These are phyloP conservation scores for Penicillium lividum DNA, from an alignment of 495 filamentous ascomycete species.

Conservation along the genomic window DNA sequence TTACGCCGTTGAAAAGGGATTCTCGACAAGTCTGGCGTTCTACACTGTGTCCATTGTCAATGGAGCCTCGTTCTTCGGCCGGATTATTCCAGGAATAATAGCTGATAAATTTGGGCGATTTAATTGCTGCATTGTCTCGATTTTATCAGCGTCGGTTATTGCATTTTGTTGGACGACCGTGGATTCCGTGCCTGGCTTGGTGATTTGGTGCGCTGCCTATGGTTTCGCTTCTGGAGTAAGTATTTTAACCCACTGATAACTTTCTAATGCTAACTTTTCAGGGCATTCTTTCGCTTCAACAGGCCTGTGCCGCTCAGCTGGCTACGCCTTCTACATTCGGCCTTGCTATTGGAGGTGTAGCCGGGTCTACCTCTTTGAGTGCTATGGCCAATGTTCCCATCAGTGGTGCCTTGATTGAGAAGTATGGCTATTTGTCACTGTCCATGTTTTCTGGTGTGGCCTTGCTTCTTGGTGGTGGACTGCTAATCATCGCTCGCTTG, in stretches of 20 bases:
- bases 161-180: slow-evolving; percentile 43
- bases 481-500: slow-evolving; percentile 32
- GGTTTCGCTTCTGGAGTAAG: slow-evolving; percentile 45
- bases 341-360: slow-evolving; percentile 34
- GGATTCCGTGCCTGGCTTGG: slow-evolving; percentile 33
- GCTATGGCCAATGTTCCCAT: slow-evolving; percentile 41
- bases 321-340: slow-evolving; percentile 33
- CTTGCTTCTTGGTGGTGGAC: slow-evolving; percentile 30
- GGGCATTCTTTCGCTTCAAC: slow-evolving; percentile 44
- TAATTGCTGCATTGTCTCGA: slow-evolving; percentile 66
- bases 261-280: slow-evolving; percentile 10
- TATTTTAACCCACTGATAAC: background rate
- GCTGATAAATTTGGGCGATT: slow-evolving; percentile 71
- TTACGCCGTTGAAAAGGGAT: slow-evolving; percentile 35
- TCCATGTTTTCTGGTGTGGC: slow-evolving; percentile 38
- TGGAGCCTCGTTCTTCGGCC: slow-evolving; percentile 45
- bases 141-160: slow-evolving; percentile 53
- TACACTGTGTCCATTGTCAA: slow-evolving; percentile 53
- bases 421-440: slow-evolving; percentile 38
- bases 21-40: slow-evolving; percentile 37
- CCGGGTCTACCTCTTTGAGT: slow-evolving; percentile 37
- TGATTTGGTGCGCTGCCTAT: slow-evolving; percentile 38
- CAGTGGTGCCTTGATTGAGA: slow-evolving; percentile 33
- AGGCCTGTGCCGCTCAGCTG: slow-evolving; percentile 43
- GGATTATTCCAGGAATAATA: slow-evolving; percentile 51